phyloP scores from a whole-genome alignment of 768 basidiomycete species.

The Podaxis rugospora region DNA sequence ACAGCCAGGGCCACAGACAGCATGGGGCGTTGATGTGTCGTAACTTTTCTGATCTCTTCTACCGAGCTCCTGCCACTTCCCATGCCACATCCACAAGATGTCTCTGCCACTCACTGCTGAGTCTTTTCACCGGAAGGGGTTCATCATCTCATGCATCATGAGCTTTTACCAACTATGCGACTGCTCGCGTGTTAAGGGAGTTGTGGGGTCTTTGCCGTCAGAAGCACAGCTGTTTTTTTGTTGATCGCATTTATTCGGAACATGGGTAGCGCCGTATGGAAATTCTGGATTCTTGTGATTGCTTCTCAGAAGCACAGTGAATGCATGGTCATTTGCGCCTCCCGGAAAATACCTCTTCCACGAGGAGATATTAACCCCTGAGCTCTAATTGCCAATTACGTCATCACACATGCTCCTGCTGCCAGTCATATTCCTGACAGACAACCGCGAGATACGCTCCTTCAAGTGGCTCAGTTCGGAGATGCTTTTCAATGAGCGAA shows the following conservation, averaged over 20 bases:
- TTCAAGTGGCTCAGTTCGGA: no score
- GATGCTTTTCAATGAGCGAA: no score
- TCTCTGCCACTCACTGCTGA: no score
- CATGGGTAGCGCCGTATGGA: no score
- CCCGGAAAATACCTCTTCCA: not conserved
- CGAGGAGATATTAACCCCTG: not conserved
- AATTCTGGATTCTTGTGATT: not conserved
- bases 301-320: not conserved
- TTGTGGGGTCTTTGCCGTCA: no score
- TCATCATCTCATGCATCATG: not conserved
- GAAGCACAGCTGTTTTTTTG: no score
- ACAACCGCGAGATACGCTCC: no score
- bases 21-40: not conserved
- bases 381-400: not conserved
- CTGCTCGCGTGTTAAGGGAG: no score
- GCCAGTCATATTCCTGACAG: no score
- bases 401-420: not conserved
- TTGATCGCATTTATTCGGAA: no score
- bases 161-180: no score
- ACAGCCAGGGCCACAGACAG: not conserved
- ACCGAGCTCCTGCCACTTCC: conserved; percentile 2
- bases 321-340: not conserved
- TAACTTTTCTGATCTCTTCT: conserved; percentile 3
- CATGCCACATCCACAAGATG: not conserved
- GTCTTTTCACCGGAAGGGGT: not conserved